phyloP scores from a whole-genome alignment of 257 asterid species.

The Solanum virginianum region DNA sequence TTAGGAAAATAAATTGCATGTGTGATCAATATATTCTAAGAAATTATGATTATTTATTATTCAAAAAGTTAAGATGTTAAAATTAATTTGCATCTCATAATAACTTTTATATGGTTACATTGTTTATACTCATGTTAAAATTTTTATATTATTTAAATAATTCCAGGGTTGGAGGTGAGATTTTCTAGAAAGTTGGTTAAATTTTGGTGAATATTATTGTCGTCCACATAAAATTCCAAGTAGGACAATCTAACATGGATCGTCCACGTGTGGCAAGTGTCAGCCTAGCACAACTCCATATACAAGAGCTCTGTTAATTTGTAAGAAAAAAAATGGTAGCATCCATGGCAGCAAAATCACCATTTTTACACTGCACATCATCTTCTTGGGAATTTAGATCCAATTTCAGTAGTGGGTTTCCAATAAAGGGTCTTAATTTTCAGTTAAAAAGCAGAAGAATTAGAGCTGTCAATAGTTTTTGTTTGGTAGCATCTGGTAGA shows the following conservation, averaged over 20 bases:
- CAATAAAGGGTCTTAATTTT: conserved; percentile 25
- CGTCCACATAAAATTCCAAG: conserved; percentile 20
- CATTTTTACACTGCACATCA: conserved; percentile 9
- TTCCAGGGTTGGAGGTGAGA: neutral
- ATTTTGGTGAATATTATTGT: neutral
- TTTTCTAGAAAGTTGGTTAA: neutral
- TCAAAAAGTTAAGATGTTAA: too few relatives aligned
- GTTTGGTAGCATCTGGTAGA: conserved; percentile 26
- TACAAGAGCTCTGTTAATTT: neutral
- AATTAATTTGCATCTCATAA: too few relatives aligned
- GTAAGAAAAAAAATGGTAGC: conserved; percentile 27
- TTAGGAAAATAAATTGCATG: too few relatives aligned
- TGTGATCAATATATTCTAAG: too few relatives aligned
- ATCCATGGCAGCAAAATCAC: conserved; percentile 35
- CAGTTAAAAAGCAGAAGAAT: conserved; percentile 37
- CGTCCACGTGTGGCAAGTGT: conserved; percentile 35
- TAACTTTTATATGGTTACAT: too few relatives aligned
- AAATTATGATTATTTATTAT: too few relatives aligned
- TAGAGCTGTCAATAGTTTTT: conserved; percentile 12
- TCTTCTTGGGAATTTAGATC: conserved; percentile 23
- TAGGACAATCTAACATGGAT: neutral
- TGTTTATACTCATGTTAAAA: too few relatives aligned
- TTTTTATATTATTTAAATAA: too few relatives aligned
- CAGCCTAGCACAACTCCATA: conserved; percentile 1
- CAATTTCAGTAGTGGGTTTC: conserved; percentile 26